Conservation (phyloP, 306 rosid genomes). For the Glycyrrhiza uralensis region DNA sequence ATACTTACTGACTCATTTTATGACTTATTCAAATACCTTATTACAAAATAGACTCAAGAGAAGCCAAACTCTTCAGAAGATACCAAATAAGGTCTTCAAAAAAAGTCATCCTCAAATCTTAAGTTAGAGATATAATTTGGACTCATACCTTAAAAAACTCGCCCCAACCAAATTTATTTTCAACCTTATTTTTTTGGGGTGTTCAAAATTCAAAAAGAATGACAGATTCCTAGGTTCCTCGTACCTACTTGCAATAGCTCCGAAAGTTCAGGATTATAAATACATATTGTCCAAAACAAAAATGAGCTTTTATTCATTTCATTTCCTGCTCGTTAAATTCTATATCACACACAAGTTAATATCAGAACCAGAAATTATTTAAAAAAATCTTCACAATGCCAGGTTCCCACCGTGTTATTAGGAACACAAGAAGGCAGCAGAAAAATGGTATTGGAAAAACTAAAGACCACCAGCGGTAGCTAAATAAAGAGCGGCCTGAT, state of each 20-base stretch:
- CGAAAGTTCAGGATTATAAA: background rate
- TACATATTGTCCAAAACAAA: background rate
- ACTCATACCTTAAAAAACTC: no score
- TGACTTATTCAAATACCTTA: no score
- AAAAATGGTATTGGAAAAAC: background rate
- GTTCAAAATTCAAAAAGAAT: background rate
- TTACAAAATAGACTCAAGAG: no score
- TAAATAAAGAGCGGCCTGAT: no score
- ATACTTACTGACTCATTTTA: no score
- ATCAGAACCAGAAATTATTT: background rate
- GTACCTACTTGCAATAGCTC: background rate
- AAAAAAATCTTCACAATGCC: background rate
- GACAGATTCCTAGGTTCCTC: background rate
- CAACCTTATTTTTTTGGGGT: no score
- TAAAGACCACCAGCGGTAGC: background rate
- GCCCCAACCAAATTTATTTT: no score
- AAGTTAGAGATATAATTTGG: no score
- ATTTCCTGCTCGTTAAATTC: background rate
- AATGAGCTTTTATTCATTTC: background rate
- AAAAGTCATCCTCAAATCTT: no score
- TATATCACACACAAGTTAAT: background rate
- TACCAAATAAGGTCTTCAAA: no score
- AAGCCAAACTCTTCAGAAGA: no score
- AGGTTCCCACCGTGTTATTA: background rate
- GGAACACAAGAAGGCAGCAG: background rate